Percentiles rank a stretch among this genome's conserved stretches.
These are phyloP conservation scores for Pseudevernia furfuracea DNA, from an alignment of 495 filamentous ascomycete genomes.

Conservation along the genomic window DNA sequence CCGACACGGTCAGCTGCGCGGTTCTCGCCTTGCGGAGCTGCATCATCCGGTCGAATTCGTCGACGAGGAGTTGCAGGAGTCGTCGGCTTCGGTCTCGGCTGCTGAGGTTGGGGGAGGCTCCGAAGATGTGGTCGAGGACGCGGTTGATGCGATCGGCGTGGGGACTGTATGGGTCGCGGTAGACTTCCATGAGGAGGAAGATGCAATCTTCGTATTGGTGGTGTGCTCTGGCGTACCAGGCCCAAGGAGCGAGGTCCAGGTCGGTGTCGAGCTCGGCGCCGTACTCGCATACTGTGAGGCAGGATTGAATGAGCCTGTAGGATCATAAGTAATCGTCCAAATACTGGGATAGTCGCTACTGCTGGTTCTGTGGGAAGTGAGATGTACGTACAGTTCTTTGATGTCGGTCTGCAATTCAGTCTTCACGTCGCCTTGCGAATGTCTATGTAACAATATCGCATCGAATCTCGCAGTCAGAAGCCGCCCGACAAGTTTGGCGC, in stretches of 20 bases:
- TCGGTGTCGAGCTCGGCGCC: conserved; percentile 52
- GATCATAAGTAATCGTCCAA: neutral
- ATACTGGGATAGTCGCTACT: neutral
- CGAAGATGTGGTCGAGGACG: conserved; percentile 20
- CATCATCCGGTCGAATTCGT: conserved; percentile 8
- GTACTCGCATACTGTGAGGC: conserved; percentile 35
- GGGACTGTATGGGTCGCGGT: conserved; percentile 6
- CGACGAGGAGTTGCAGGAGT: conserved; percentile 10
- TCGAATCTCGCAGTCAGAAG: conserved; percentile 12
- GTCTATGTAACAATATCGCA: conserved; percentile 8
- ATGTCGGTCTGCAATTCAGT: conserved; percentile 36
- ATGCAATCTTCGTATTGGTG: conserved; percentile 50
- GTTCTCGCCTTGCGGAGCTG: neutral
- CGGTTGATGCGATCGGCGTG: conserved; percentile 11
- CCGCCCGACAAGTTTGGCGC: conserved; percentile 33
- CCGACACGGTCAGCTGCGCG: neutral
- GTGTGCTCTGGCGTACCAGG: conserved; percentile 50
- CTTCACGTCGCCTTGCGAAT: conserved; percentile 23
- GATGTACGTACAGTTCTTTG: conserved; percentile 33
- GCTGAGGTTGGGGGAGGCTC: conserved; percentile 9
- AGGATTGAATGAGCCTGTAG: conserved; percentile 3
- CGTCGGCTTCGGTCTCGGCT: conserved; percentile 13
- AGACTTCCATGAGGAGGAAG: conserved; percentile 44
- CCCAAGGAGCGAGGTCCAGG: conserved; percentile 43
- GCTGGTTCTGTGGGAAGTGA: conserved; percentile 33